phyloP scores from a whole-genome alignment of 768 basidiomycete genomes.

The Dioszegia hungarica region DNA sequence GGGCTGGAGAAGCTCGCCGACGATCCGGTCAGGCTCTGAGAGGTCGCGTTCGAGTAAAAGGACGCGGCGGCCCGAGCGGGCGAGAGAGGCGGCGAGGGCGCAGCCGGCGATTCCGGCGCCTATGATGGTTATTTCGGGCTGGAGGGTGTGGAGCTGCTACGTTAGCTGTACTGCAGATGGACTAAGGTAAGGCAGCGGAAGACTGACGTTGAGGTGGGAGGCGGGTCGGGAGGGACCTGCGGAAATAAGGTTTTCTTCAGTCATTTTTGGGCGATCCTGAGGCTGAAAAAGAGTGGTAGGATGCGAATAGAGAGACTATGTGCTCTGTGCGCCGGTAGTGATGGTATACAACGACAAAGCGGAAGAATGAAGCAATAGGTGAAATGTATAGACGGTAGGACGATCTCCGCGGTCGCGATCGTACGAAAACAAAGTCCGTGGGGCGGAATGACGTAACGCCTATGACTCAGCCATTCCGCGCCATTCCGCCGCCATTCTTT shows the following conservation, averaged over 20 bases:
- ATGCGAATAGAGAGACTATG: too few relatives aligned
- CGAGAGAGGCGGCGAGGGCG: slow-evolving; percentile 78
- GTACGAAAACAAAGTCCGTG: too few relatives aligned
- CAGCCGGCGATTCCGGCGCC: slow-evolving; percentile 89
- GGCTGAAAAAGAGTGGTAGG: background rate
- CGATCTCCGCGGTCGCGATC: too few relatives aligned
- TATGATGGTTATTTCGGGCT: slow-evolving; percentile 62
- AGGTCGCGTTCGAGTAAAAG: slow-evolving; percentile 86
- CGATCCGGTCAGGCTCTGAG: slow-evolving; percentile 89
- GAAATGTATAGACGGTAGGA: too few relatives aligned
- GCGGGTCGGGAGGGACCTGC: slow-evolving; percentile 8
- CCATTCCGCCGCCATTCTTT: too few relatives aligned
- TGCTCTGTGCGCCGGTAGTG: too few relatives aligned
- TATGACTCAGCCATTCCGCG: too few relatives aligned
- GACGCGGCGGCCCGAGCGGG: slow-evolving; percentile 65
- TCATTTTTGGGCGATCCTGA: too few relatives aligned
- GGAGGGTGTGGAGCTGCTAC: slow-evolving; percentile 20
- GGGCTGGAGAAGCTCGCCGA: slow-evolving; percentile 93
- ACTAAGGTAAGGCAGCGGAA: background rate
- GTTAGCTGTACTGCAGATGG: background rate
- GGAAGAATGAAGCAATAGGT: too few relatives aligned
- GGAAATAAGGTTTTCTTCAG: background rate
- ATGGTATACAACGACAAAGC: too few relatives aligned
- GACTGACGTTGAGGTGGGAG: slow-evolving; percentile 5
- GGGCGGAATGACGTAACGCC: too few relatives aligned